Percentiles rank a stretch among this genome's conserved stretches.
Conservation (phyloP, 257 asterid species). For the Plantago elongata region DNA sequence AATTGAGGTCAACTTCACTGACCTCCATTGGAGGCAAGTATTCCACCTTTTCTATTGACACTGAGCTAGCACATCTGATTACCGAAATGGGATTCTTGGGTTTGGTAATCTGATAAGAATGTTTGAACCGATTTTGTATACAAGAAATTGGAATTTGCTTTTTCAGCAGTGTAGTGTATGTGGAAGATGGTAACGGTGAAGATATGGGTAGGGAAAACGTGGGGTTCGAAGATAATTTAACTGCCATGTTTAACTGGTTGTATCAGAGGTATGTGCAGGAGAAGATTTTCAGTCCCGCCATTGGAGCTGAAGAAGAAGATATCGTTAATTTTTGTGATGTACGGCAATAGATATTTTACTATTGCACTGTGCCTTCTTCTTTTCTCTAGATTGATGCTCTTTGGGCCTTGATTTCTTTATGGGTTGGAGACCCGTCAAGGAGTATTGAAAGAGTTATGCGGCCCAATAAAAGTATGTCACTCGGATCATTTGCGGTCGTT, state of each 20-base stretch:
- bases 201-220: slow-evolving; percentile 21
- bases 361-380: no score
- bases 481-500: no score
- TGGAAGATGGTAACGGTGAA: slow-evolving; percentile 20
- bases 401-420: no score
- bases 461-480: no score
- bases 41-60: slow-evolving; percentile 30
- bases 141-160: slow-evolving; percentile 20
- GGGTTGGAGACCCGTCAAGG: no score
- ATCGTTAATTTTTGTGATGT: no score
- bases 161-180: slow-evolving; percentile 21
- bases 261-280: background rate
- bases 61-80: slow-evolving; percentile 22
- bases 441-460: no score
- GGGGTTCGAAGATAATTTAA: slow-evolving; percentile 25
- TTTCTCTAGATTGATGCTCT: no score
- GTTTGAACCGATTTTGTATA: slow-evolving; percentile 9
- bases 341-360: no score
- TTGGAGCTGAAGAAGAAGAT: background rate
- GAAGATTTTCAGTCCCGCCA: background rate
- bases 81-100: slow-evolving; percentile 14
- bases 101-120: slow-evolving; percentile 1
- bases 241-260: slow-evolving; percentile 28
- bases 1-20: slow-evolving; percentile 44
- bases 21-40: slow-evolving; percentile 47